Conservation (phyloP, 116 monocot genomes). For the Posidonia oceanica region DNA sequence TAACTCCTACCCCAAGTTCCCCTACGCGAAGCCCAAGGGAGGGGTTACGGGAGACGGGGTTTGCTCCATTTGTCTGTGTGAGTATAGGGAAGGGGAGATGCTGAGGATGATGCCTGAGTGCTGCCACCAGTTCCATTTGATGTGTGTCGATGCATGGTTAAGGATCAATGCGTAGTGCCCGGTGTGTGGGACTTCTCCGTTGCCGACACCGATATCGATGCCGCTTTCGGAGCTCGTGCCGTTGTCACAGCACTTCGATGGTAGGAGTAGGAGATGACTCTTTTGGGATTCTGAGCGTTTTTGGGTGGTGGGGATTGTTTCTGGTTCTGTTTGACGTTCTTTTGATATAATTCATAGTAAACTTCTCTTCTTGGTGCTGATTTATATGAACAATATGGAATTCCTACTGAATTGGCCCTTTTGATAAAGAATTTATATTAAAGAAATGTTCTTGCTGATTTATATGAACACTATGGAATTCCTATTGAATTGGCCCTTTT, state of each 20-base stretch:
- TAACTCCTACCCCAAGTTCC: constrained; percentile 43
- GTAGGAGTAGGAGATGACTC: constrained; percentile 28
- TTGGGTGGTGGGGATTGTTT: too few relatives aligned
- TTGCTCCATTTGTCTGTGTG: constrained; percentile 69
- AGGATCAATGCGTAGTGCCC: constrained; percentile 70
- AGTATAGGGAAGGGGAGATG: constrained; percentile 86
- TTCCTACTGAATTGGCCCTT: too few relatives aligned
- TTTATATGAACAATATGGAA: too few relatives aligned
- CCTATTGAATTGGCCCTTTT: too few relatives aligned
- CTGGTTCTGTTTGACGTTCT: too few relatives aligned
- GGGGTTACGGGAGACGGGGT: constrained; percentile 12
- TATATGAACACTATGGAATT: too few relatives aligned
- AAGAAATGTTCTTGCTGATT: too few relatives aligned
- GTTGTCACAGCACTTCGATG: constrained; percentile 41
- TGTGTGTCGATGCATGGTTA: constrained; percentile 81
- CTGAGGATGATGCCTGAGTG: constrained; percentile 80
- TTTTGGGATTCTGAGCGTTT: too few relatives aligned
- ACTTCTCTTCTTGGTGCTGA: too few relatives aligned
- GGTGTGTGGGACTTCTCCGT: constrained; percentile 60
- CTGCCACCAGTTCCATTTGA: constrained; percentile 58
- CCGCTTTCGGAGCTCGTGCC: constrained; percentile 76
- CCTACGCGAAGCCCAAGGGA: constrained; percentile 15
- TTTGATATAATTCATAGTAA: too few relatives aligned
- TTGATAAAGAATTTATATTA: too few relatives aligned
- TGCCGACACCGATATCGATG: constrained; percentile 49